Evolutionary conservation across 1,284 basidiomycete species (phyloP).

Genomic region (Malassezia sp.): DNA sequence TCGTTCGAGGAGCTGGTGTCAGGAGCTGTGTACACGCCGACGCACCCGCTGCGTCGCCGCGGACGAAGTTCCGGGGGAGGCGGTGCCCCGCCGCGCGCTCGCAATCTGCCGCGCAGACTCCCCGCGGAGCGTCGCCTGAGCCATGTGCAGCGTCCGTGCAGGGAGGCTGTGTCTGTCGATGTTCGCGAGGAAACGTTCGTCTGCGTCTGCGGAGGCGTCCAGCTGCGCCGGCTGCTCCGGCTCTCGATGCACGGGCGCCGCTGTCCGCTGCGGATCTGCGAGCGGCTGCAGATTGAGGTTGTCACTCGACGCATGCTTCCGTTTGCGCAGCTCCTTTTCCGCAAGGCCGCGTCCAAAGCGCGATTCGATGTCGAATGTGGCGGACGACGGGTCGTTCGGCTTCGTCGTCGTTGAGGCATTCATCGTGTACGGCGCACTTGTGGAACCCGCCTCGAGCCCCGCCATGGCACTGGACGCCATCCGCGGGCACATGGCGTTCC

Average conservation of each 20-base stretch:
- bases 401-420: too few relatives aligned
- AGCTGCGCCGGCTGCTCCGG: not conserved
- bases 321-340: conserved; percentile 8
- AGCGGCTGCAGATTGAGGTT: too few relatives aligned
- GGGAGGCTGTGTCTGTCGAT: conserved; percentile 9
- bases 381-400: not conserved
- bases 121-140: conserved; percentile 10
- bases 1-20: conserved; percentile 5
- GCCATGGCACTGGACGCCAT: too few relatives aligned
- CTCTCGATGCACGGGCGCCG: not conserved
- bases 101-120: too few relatives aligned
- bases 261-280: not conserved
- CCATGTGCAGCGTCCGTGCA: conserved; percentile 10
- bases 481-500: too few relatives aligned
- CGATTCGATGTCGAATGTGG: conserved; percentile 4
- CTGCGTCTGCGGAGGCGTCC: not conserved
- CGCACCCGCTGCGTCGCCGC: too few relatives aligned
- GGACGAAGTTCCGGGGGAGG: too few relatives aligned
- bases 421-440: not conserved
- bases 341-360: conserved; percentile 4
- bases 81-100: too few relatives aligned
- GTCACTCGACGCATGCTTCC: conserved; percentile 1
- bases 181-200: conserved; percentile 2
- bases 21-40: too few relatives aligned
- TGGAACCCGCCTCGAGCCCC: not conserved